Base-by-base conservation (phyloP, 257 asterid genomes). In the Thymus mandschuricus region DNA sequence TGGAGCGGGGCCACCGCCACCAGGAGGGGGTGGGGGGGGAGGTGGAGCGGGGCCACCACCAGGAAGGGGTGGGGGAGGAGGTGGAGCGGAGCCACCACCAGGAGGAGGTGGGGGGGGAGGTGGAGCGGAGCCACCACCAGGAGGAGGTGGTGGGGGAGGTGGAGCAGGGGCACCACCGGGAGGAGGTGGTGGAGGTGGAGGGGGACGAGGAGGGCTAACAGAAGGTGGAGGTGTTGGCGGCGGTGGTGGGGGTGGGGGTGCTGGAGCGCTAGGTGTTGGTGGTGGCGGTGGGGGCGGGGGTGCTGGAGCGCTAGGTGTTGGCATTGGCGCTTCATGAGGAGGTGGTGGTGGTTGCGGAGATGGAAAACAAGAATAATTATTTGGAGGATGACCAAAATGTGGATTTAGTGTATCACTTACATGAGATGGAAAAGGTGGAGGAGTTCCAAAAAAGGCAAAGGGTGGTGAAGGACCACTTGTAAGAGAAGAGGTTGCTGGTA, bases 401-500 rank as follows among this genome's bases (percentile, higher is more conserved):
- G 69, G 48, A 15, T 87, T 75, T 5, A 85, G 68, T 10, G 80
- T 74, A 0, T 81, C 75, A 60, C 51, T n/a, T 45, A 21, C 30
- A 64, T 45, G 68, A 51, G 84, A 84, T 10, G 71, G 13, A 33
- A 59, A 59, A 33, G 79, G 68, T 5, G 72, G 45, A 2, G 80
- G 81, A 46, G 44, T n/a, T 29, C 11, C 63, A 48, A 60, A 13
- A 49, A 69, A 64, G 35, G 74, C 58, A 13, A 83, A 70, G 4
- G 72, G 9, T 7, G 68, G 68, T 10, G 29, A 40, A 76, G 70
- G 33, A 55, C 46, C 57, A 30, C 57, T 46, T 11, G 13, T 21
- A 49, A 21, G 61, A 40, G 83, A 82, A 8, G 68, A 2, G 3
- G 70, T 57, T 21, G 77, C 43, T 33, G 74, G 74, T 6, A 69